A percentile compares a stretch with the other conserved stretches of the same genome.
Conservation (phyloP, 495 filamentous ascomycete genomes). For the Podospora australis region DNA sequence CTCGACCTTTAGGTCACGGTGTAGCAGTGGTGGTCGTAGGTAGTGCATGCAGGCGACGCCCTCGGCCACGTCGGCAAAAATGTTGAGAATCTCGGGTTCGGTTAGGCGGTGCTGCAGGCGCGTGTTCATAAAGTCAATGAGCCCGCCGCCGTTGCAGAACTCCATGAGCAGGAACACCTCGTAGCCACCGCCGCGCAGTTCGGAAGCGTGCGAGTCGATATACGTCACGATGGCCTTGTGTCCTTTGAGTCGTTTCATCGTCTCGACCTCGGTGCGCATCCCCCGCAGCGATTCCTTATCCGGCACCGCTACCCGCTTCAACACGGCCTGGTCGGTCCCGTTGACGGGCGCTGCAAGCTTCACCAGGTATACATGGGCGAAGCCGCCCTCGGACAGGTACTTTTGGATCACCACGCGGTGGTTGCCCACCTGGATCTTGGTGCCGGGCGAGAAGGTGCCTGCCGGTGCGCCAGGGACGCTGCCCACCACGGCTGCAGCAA, state of each 20-base stretch:
- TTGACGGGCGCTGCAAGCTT: slow-evolving; percentile 71
- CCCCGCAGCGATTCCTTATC: slow-evolving; percentile 88
- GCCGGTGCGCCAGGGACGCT: slow-evolving; percentile 57
- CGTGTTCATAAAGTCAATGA: slow-evolving; percentile 99
- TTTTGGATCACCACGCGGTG: slow-evolving; percentile 95
- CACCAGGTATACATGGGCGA: slow-evolving; percentile 97
- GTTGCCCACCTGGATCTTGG: slow-evolving; percentile 88
- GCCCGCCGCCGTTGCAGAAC: slow-evolving; percentile 73
- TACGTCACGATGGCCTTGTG: slow-evolving; percentile 95
- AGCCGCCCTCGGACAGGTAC: slow-evolving; percentile 96
- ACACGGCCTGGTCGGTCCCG: slow-evolving; percentile 76
- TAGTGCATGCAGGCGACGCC: slow-evolving; percentile 99
- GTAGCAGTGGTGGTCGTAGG: slow-evolving; percentile 85
- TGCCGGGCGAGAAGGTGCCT: slow-evolving; percentile 87
- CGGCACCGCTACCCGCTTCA: slow-evolving; percentile 96
- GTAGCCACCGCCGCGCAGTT: slow-evolving; percentile 86
- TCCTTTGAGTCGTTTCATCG: slow-evolving; percentile 98
- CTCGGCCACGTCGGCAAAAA: slow-evolving; percentile 91
- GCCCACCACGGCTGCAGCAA: slow-evolving; percentile 27
- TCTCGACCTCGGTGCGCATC: slow-evolving; percentile 98
- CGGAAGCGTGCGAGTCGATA: slow-evolving; percentile 94
- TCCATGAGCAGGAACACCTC: slow-evolving; percentile 99
- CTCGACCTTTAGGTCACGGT: slow-evolving; percentile 95
- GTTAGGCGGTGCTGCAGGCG: slow-evolving; percentile 92
- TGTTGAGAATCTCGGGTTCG: slow-evolving; percentile 94